Conservation (phyloP, 257 asterid species). For the Marsdenia floribunda region DNA sequence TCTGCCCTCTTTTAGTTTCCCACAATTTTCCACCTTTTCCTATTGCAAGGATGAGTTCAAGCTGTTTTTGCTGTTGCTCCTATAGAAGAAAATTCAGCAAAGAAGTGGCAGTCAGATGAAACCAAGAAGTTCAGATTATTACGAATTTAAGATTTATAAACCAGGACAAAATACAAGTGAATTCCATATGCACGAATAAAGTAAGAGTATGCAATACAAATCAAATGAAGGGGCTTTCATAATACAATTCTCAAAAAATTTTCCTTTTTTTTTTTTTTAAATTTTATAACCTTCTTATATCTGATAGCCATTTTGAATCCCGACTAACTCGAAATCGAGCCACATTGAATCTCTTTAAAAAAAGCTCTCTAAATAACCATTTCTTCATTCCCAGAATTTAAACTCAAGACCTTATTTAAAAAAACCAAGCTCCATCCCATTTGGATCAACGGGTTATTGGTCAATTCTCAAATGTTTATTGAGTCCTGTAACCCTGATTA, state of each 20-base stretch:
- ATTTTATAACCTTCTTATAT: too few species aligned
- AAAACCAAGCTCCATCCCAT: too few species aligned
- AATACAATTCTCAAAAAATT: too few species aligned
- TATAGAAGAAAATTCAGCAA: conserved; percentile 23
- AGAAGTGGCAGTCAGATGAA: conserved; percentile 1
- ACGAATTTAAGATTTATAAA: not conserved
- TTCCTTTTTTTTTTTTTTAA: too few species aligned
- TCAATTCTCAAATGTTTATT: not conserved
- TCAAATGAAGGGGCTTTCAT: too few species aligned
- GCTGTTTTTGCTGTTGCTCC: conserved; percentile 86
- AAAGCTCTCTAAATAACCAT: too few species aligned
- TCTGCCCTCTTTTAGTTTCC: conserved; percentile 24
- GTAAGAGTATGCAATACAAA: not conserved
- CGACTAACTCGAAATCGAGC: too few species aligned
- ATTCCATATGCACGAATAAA: not conserved
- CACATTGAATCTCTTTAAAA: too few species aligned
- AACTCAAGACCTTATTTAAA: too few species aligned
- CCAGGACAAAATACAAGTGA: not conserved
- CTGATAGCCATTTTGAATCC: too few species aligned
- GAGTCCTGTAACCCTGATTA: not conserved
- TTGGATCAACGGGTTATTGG: not conserved
- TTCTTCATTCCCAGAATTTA: too few species aligned
- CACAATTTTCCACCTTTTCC: conserved; percentile 36
- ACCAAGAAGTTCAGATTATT: not conserved
- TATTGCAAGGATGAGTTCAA: conserved; percentile 59